A percentile compares a stretch with the other conserved stretches of the same genome.
Conservation (phyloP, 2,329 filamentous ascomycete species). For the Ophiocordyceps australis region DNA sequence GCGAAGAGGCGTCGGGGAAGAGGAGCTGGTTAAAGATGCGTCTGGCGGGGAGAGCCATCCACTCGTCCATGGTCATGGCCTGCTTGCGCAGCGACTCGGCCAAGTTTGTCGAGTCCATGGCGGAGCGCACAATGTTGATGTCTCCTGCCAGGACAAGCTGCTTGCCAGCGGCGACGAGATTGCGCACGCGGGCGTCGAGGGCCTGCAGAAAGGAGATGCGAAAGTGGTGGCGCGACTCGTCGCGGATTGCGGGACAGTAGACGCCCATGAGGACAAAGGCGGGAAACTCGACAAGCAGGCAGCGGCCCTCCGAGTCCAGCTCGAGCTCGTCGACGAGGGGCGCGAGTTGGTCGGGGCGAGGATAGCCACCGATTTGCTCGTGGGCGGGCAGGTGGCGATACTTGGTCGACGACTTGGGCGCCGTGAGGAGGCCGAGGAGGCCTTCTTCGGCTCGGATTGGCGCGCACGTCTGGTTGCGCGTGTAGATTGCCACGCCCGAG, state of each 20-base stretch:
- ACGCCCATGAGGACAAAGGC: constrained; percentile 87
- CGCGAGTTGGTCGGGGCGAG: constrained; percentile 46
- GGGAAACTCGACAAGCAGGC: constrained; percentile 80
- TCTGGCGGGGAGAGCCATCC: constrained; percentile 51
- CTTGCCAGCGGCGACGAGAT: constrained; percentile 65
- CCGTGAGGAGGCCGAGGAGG: constrained; percentile 63
- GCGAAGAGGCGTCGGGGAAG: no score
- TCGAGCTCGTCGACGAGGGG: constrained; percentile 45
- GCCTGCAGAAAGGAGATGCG: constrained; percentile 63
- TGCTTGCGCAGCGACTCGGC: constrained; percentile 55
- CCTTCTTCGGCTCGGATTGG: constrained; percentile 89
- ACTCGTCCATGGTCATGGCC: constrained; percentile 49
- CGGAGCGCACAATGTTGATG: constrained; percentile 56
- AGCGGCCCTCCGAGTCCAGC: constrained; percentile 83
- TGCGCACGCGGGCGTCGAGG: constrained; percentile 69
- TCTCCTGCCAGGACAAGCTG: constrained; percentile 76
- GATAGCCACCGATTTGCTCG: constrained; percentile 80
- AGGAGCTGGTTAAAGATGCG: constrained; percentile 77
- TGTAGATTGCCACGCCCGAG: constrained; percentile 90
- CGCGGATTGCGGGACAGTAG: constrained; percentile 79
- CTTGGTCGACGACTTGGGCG: constrained; percentile 49
- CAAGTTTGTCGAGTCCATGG: constrained; percentile 60
- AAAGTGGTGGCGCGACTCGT: constrained; percentile 69
- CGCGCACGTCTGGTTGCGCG: constrained; percentile 65
- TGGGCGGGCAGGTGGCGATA: constrained; percentile 60